Evolutionary conservation across 2,329 filamentous ascomycete species (phyloP).

Genomic region (Drechmeria coniospora): DNA sequence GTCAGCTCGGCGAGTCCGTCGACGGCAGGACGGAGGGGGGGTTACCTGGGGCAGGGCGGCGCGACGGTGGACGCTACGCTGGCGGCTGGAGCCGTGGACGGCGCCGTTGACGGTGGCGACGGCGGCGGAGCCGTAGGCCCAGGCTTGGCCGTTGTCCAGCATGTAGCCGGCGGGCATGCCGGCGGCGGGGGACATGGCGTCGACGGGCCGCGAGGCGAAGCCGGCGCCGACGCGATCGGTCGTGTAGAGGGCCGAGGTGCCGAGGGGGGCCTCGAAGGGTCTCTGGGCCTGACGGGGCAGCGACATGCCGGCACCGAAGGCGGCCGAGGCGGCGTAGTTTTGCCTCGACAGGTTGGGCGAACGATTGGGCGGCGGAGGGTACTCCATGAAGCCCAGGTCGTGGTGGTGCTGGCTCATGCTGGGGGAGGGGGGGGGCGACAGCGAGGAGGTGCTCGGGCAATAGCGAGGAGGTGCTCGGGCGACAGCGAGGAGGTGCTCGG

Average conservation of each 20-base stretch:
- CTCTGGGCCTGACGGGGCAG: slow-evolving; percentile 44
- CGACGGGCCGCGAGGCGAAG: slow-evolving; percentile 44
- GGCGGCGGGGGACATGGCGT: slow-evolving; percentile 23
- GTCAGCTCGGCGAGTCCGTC: neutral
- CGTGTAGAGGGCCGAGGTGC: slow-evolving; percentile 49
- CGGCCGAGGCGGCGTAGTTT: slow-evolving; percentile 26
- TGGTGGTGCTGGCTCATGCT: slow-evolving; percentile 33
- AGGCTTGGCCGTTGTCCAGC: slow-evolving; percentile 59
- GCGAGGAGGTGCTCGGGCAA: slow-evolving; percentile 9
- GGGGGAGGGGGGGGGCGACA: slow-evolving; percentile 6
- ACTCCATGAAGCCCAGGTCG: slow-evolving; percentile 59
- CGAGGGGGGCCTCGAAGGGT: slow-evolving; percentile 59
- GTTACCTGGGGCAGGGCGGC: slow-evolving; percentile 60
- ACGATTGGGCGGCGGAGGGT: slow-evolving; percentile 43
- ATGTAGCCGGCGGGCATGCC: slow-evolving; percentile 32
- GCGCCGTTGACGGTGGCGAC: slow-evolving; percentile 48
- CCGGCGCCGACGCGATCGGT: slow-evolving; percentile 49
- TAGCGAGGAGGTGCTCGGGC: neutral
- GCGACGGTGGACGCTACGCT: slow-evolving; percentile 38
- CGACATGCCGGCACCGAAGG: slow-evolving; percentile 34
- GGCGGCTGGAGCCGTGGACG: slow-evolving; percentile 46
- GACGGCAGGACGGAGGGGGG: slow-evolving; percentile 22
- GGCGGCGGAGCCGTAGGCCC: slow-evolving; percentile 57
- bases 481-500: neutral
- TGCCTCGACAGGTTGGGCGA: slow-evolving; percentile 54